Base-by-base conservation (phyloP, 2,329 filamentous ascomycete genomes). In the Fusarium euwallaceae region DNA sequence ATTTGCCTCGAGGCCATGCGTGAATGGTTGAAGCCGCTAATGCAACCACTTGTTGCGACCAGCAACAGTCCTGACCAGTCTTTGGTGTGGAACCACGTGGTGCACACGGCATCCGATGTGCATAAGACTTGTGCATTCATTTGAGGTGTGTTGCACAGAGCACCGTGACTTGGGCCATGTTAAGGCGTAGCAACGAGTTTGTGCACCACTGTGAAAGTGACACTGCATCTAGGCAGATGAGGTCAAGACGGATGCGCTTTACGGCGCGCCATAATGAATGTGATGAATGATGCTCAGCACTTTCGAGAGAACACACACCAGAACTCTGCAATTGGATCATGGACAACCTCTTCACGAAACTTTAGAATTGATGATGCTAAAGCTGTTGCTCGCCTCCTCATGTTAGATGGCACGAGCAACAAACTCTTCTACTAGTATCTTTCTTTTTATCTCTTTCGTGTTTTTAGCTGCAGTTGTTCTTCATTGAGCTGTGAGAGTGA, bases 11-110 rank as follows among this genome's bases (percentile, higher is more conserved):
- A 41, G 60, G 53, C 68, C 48, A 71, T 43, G 53, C 76, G 66
- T 60, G 55, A 36, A 48, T 59, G 45, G 14, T 62, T 56, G 60
- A 70, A 68, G 69, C 69, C 70, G 36, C 72, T 74, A 70, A 77
- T 73, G 77, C 72, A 76, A 71, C 76, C 76, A 67, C 77, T 70
- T 74, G 63, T 60, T 66, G 65, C 61, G 60, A 70, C 70, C 68
- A 67, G 59, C 27, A 62, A 65, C 55, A 48, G 37, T 51, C 43
- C 63, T 39, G 69, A 5, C 73, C 67, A 58, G 45, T 64, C 37
- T 63, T 61, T 70, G 36, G 20, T 62, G 63, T 69, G 68, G 72
- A 64, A 58, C 67, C 67, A 67, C 62, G 66, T 69, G 51, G 65
- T 65, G 56, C 51, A 34, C 27, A 29, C 58, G 29, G 17, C 20